A percentile compares a stretch with the other conserved stretches of the same genome.
These are phyloP conservation scores for Saccharum spontaneum DNA, from an alignment of 176 grass and related monocot genomes.

Conservation along the genomic window DNA sequence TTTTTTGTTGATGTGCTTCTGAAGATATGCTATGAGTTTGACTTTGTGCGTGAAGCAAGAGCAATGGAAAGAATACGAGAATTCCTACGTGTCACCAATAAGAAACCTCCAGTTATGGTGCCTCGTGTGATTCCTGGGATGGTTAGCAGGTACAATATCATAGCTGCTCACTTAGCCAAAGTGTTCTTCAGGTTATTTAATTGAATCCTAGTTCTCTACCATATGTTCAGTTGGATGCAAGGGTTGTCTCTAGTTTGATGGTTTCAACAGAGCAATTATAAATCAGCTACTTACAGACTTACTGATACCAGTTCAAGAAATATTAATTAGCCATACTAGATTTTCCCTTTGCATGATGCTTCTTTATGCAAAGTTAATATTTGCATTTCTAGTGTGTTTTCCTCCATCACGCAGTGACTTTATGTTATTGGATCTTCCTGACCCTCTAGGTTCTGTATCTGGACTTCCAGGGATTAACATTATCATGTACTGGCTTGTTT, in stretches of 20 bases:
- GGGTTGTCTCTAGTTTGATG: background rate
- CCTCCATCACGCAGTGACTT: background rate
- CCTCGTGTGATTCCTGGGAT: conserved; percentile 88
- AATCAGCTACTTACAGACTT: conserved; percentile 18
- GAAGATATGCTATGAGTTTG: conserved; percentile 96
- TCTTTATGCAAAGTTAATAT: conserved; percentile 13
- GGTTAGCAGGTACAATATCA: conserved; percentile 69
- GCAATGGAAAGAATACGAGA: conserved; percentile 87
- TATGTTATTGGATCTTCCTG: conserved; percentile 5
- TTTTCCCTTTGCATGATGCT: background rate
- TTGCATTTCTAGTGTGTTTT: conserved; percentile 2
- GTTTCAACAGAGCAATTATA: conserved; percentile 32
- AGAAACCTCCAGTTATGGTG: conserved; percentile 84
- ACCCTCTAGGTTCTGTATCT: background rate
- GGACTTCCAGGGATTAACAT: background rate
- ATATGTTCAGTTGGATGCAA: background rate
- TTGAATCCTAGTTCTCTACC: conserved; percentile 5
- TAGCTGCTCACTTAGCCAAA: conserved; percentile 24
- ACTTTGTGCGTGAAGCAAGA: conserved; percentile 88
- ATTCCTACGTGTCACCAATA: conserved; percentile 58
- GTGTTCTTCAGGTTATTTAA: conserved; percentile 21
- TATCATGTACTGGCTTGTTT: conserved; percentile 4
- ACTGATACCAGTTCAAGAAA: background rate
- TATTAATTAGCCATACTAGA: background rate
- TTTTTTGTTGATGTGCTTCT: conserved; percentile 26